Evolutionary conservation across 371 early-diverging fungal genomes (phyloP).

Genomic region (Smittium culicis): DNA sequence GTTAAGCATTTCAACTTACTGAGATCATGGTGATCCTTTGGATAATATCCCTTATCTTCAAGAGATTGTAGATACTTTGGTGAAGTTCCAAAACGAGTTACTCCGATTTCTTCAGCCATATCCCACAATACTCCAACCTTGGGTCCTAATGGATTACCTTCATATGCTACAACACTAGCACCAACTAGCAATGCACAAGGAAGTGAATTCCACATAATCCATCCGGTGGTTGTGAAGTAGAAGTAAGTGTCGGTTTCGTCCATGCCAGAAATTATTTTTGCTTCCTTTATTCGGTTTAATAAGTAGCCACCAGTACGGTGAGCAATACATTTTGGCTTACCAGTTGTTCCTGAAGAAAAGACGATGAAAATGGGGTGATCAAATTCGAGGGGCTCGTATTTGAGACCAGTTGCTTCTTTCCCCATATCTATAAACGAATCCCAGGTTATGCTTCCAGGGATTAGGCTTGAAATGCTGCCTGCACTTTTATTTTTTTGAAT

Average conservation of each 20-base stretch:
- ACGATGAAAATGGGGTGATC: constrained; percentile 89
- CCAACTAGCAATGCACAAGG: constrained; percentile 61
- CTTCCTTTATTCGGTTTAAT: constrained; percentile 85
- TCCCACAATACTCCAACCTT: constrained; percentile 62
- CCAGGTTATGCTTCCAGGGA: background rate
- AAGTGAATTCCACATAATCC: constrained; percentile 99
- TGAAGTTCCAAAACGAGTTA: constrained; percentile 84
- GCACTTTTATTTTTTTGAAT: background rate
- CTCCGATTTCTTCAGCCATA: constrained; percentile 51
- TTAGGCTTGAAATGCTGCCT: background rate
- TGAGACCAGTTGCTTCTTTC: constrained; percentile 18
- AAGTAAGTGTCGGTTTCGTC: constrained; percentile 61
- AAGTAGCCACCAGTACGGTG: constrained; percentile 87
- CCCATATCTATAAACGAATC: background rate
- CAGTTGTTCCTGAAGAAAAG: constrained; percentile 95
- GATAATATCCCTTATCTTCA: constrained; percentile 55
- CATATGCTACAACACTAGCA: constrained; percentile 72
- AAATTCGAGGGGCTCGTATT: constrained; percentile 75
- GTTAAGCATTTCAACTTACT: constrained; percentile 59
- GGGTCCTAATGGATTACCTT: constrained; percentile 90
- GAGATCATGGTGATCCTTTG: constrained; percentile 40
- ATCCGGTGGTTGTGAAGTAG: constrained; percentile 90
- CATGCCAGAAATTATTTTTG: constrained; percentile 69
- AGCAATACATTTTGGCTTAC: constrained; percentile 95
- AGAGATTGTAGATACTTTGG: constrained; percentile 89